Conservation (phyloP, 331 rosid genomes). For the Dryas integrifolia region DNA sequence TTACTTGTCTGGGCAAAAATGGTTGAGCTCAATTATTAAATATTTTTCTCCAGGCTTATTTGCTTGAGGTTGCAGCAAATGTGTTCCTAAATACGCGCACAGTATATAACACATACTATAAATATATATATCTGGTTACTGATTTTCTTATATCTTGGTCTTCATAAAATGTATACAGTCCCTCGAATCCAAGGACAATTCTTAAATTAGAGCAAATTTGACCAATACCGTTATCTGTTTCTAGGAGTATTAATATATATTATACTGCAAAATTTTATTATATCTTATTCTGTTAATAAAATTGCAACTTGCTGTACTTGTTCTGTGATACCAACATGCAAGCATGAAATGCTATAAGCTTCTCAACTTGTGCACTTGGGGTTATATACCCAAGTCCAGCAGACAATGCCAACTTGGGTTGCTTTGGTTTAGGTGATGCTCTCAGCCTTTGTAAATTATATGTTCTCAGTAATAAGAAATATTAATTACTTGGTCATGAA, state of each 20-base stretch:
- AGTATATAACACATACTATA: neutral
- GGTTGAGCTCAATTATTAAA: neutral
- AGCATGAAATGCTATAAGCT: too few species aligned
- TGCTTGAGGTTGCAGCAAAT: constrained; percentile 27
- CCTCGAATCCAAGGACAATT: neutral
- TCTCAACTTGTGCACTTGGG: too few species aligned
- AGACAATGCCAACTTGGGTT: neutral
- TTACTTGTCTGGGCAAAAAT: neutral
- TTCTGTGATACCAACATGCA: neutral
- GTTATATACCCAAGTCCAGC: too few species aligned
- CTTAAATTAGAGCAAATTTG: constrained; percentile 4
- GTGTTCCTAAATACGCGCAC: constrained; percentile 2
- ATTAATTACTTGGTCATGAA: neutral
- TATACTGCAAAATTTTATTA: neutral
- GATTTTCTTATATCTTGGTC: constrained; percentile 16
- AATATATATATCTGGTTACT: neutral
- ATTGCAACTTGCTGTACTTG: constrained; percentile 3
- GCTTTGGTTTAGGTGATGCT: neutral
- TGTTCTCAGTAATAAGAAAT: too few species aligned
- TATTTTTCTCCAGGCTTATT: constrained; percentile 5
- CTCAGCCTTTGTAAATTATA: neutral
- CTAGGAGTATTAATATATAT: neutral
- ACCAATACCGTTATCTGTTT: neutral
- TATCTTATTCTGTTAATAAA: neutral
- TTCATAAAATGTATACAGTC: neutral